Percentiles rank a stretch among this genome's conserved stretches.
These are phyloP conservation scores for Xanthoceras sorbifolium DNA, from an alignment of 345 rosid species.

Conservation along the genomic window DNA sequence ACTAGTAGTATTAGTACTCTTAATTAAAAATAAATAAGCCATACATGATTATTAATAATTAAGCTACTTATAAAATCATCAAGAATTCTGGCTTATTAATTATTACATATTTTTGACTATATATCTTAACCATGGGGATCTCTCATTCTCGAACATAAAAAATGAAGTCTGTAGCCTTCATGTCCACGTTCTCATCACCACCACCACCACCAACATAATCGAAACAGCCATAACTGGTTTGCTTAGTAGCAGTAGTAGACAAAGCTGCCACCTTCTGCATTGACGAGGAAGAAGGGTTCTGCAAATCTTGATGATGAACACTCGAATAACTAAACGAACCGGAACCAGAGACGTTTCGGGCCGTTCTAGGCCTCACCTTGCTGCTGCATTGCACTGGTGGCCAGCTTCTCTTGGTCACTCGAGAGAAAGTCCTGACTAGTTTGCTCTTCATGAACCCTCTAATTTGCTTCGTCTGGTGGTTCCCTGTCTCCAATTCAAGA, in stretches of 20 bases:
- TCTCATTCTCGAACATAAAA: constrained; percentile 40
- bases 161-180: constrained; percentile 43
- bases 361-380: constrained; percentile 28
- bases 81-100: not conserved
- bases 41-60: not conserved
- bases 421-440: constrained; percentile 27
- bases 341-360: no score
- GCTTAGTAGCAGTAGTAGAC: not conserved
- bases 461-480: constrained; percentile 30
- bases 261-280: not conserved
- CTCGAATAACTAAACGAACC: not conserved
- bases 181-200: constrained; percentile 49
- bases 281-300: constrained; percentile 7
- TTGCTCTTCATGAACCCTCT: constrained; percentile 31
- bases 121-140: no score
- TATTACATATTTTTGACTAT: not conserved
- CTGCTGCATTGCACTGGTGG: not conserved
- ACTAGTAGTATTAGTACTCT: not conserved
- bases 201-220: constrained; percentile 16
- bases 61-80: not conserved
- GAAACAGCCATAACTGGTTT: not conserved
- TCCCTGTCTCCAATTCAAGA: constrained; percentile 38
- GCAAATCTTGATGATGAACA: not conserved
- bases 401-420: constrained; percentile 13
- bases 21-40: not conserved